Evolutionary conservation across 202 grass and related monocot genomes (phyloP).

Genomic region (Thinopyrum obtusiflorum): DNA sequence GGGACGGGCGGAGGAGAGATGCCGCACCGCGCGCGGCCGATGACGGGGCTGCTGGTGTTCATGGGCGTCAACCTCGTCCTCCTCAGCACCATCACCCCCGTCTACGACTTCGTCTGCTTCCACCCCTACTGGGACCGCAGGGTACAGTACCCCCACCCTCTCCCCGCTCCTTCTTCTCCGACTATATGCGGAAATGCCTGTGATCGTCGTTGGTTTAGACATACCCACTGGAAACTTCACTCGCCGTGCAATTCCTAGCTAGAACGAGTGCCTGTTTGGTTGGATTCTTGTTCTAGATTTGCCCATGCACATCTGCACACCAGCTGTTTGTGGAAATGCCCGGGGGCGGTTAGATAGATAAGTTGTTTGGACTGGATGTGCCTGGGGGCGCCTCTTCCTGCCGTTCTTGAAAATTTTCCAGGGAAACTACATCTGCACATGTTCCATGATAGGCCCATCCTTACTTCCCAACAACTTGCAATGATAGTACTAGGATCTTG

Average conservation of each 20-base stretch:
- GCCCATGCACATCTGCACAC: not conserved
- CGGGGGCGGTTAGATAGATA: not conserved
- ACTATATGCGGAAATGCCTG: not conserved
- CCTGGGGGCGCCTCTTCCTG: not conserved
- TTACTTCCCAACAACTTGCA: not conserved
- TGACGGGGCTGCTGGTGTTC: conserved; percentile 73
- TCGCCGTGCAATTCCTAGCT: not conserved
- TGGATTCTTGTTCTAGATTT: not conserved
- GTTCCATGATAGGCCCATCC: not conserved
- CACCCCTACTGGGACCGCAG: conserved; percentile 82
- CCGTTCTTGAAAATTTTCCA: not conserved
- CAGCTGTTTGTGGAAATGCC: conserved; percentile 39
- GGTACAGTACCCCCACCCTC: conserved; percentile 32
- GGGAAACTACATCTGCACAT: not conserved
- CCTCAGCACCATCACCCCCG: conserved; percentile 65
- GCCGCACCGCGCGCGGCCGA: conserved; percentile 71
- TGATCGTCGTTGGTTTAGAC: not conserved
- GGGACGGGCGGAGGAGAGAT: conserved; percentile 28
- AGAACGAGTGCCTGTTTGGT: not conserved
- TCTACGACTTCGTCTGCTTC: conserved; percentile 92
- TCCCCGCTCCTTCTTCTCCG: not conserved
- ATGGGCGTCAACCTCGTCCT: conserved; percentile 73
- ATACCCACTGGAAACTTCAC: not conserved
- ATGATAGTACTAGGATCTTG: not conserved
- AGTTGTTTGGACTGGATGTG: not conserved